Conservation (phyloP, 2,329 filamentous ascomycete species). For the Pseudopyrenochaeta lycopersici region DNA sequence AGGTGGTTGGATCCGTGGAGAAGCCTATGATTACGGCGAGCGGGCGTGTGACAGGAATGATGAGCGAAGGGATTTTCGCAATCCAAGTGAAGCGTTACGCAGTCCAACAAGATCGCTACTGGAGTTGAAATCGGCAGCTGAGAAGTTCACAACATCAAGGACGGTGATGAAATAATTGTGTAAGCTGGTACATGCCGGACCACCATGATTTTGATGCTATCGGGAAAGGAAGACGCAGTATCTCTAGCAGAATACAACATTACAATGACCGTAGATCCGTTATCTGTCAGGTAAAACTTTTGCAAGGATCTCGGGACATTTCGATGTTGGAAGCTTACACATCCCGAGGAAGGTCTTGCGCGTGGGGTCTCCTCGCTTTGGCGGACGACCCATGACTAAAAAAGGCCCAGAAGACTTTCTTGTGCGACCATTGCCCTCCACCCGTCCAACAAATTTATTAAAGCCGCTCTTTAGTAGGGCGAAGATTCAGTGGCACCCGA, state of each 20-base stretch:
- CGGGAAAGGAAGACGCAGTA: slow-evolving; percentile 40
- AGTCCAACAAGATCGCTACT: slow-evolving; percentile 23
- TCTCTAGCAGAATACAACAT: slow-evolving; percentile 58
- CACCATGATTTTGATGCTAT: slow-evolving; percentile 40
- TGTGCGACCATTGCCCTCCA: slow-evolving; percentile 20
- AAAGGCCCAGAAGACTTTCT: slow-evolving; percentile 34
- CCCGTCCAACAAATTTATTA: slow-evolving; percentile 9
- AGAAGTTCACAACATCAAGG: neutral
- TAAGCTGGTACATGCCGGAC: slow-evolving; percentile 40
- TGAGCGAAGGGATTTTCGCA: slow-evolving; percentile 37
- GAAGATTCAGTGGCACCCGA: slow-evolving; percentile 15
- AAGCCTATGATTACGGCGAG: slow-evolving; percentile 35
- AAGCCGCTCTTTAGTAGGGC: slow-evolving; percentile 26
- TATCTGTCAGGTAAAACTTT: slow-evolving; percentile 70
- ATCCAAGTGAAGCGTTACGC: slow-evolving; percentile 34
- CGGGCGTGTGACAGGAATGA: slow-evolving; percentile 37
- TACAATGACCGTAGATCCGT: slow-evolving; percentile 51
- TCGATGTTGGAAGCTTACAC: slow-evolving; percentile 35
- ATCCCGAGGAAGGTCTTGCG: slow-evolving; percentile 30
- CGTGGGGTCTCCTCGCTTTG: slow-evolving; percentile 27
- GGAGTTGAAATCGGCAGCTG: slow-evolving; percentile 26
- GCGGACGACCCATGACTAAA: slow-evolving; percentile 26
- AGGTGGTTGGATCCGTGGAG: slow-evolving; percentile 35
- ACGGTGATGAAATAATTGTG: slow-evolving; percentile 37
- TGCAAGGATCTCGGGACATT: slow-evolving; percentile 61